These are phyloP conservation scores for Rhizomucor miehei DNA, from an alignment of 371 early-diverging fungal species.

Conservation along the genomic window DNA sequence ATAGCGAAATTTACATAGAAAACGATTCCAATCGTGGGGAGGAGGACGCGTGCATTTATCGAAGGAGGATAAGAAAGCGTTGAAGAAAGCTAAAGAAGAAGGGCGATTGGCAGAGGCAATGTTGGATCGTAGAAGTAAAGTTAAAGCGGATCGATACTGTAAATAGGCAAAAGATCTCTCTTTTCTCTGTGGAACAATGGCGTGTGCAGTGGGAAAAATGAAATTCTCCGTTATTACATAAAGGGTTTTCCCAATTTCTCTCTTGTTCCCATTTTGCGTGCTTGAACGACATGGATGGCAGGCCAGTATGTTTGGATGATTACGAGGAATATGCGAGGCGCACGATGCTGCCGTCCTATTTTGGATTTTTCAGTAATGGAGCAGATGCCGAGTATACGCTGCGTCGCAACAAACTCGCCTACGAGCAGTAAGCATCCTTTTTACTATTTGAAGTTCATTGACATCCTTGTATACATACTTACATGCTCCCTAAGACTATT, in stretches of 20 bases:
- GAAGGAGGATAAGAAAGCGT: slow-evolving; percentile 39
- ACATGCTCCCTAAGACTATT: slow-evolving; percentile 7
- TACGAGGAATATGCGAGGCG: slow-evolving; percentile 18
- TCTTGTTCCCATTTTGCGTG: neutral
- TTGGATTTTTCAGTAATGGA: slow-evolving; percentile 19
- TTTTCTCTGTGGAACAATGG: neutral
- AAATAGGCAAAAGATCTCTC: slow-evolving; percentile 44
- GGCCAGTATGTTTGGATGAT: slow-evolving; percentile 7
- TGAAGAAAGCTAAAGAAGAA: slow-evolving; percentile 67
- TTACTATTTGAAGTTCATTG: no score
- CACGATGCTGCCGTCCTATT: slow-evolving; percentile 9
- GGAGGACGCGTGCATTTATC: slow-evolving; percentile 57
- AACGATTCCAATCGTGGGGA: slow-evolving; percentile 67
- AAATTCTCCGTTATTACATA: neutral
- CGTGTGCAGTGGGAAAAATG: no score
- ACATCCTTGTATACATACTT: no score
- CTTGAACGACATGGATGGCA: neutral
- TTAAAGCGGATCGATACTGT: slow-evolving; percentile 84
- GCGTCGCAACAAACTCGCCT: slow-evolving; percentile 17
- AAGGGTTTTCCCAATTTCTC: neutral
- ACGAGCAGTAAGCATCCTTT: slow-evolving; percentile 13
- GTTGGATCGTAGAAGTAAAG: slow-evolving; percentile 76
- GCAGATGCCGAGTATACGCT: slow-evolving; percentile 17
- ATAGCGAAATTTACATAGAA: no score
- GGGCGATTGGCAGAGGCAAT: slow-evolving; percentile 77